Evolutionary conservation across 164 flowering plant genomes (phyloP).

Genomic region (Platanus orientalis): DNA sequence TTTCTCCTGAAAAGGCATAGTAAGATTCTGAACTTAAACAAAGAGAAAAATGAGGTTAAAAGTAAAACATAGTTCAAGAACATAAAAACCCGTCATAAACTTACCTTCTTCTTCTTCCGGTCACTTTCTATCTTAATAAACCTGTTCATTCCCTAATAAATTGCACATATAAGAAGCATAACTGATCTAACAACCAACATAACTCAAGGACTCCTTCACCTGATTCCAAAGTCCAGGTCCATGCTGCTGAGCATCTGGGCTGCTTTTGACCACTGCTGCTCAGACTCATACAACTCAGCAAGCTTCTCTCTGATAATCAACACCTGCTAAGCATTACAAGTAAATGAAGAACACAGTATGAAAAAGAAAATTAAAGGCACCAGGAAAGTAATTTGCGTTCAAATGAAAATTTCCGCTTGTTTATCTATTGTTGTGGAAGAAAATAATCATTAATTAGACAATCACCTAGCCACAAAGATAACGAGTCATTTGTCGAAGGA

Average conservation of each 20-base stretch:
- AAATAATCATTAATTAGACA: not conserved
- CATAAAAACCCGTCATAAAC: not conserved
- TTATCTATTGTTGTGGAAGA: too few relatives aligned
- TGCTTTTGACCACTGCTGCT: slow-evolving; percentile 96
- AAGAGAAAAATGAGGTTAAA: not conserved
- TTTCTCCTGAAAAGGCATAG: slow-evolving; percentile 17
- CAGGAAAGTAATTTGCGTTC: not conserved
- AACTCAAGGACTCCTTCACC: slow-evolving; percentile 37
- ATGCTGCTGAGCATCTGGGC: slow-evolving; percentile 99
- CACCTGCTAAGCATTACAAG: slow-evolving; percentile 43
- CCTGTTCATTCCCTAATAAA: slow-evolving; percentile 28
- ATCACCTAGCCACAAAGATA: too few relatives aligned
- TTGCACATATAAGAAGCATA: slow-evolving; percentile 20
- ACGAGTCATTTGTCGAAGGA: too few relatives aligned
- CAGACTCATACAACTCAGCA: slow-evolving; percentile 96
- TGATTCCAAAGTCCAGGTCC: slow-evolving; percentile 90
- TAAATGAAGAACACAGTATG: not conserved
- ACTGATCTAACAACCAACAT: not conserved
- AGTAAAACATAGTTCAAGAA: not conserved
- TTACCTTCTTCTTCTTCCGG: slow-evolving; percentile 24
- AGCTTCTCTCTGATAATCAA: slow-evolving; percentile 88
- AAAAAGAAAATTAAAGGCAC: too few relatives aligned
- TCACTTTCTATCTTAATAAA: slow-evolving; percentile 18
- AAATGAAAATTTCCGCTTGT: not conserved
- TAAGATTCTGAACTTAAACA: not conserved